phyloP scores from a whole-genome alignment of 2,329 filamentous ascomycete genomes.

The Geosmithia putterillii region DNA sequence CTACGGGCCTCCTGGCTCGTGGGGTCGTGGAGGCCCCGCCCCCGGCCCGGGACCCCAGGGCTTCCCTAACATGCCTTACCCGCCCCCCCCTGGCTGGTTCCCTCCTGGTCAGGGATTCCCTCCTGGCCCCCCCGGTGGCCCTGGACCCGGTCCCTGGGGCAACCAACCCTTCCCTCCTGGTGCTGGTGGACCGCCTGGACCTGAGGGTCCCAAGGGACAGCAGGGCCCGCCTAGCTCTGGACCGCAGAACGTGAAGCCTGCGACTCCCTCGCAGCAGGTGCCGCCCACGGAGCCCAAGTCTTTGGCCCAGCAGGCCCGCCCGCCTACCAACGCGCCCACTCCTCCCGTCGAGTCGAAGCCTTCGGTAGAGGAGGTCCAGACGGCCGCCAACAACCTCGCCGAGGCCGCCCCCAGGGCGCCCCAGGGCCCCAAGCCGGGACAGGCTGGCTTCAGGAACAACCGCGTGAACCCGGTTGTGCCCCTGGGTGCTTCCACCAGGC shows the following conservation, averaged over 20 bases:
- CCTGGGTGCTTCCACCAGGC: conserved; percentile 32
- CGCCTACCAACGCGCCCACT: conserved; percentile 40
- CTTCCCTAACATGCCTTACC: conserved; percentile 67
- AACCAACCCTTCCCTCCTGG: conserved; percentile 51
- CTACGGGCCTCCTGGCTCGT: conserved; percentile 38
- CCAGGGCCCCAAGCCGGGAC: conserved; percentile 23
- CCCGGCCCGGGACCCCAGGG: conserved; percentile 40
- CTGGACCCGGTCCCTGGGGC: conserved; percentile 40
- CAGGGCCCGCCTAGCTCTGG: conserved; percentile 36
- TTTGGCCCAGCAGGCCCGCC: conserved; percentile 30
- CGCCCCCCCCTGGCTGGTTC: conserved; percentile 67
- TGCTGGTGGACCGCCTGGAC: conserved; percentile 42
- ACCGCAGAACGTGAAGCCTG: conserved; percentile 29
- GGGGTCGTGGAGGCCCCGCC: conserved; percentile 49
- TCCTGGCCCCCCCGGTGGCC: conserved; percentile 28
- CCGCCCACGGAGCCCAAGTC: conserved; percentile 42
- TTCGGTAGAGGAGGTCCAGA: conserved; percentile 30
- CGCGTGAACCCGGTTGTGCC: conserved; percentile 57
- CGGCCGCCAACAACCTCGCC: conserved; percentile 27
- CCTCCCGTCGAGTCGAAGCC: conserved; percentile 60
- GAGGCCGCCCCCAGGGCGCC: conserved; percentile 17
- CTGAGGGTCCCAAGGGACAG: conserved; percentile 43
- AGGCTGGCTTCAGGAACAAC: conserved; percentile 33
- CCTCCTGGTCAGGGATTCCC: conserved; percentile 33
- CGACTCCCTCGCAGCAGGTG: conserved; percentile 30